Conservation (phyloP, 352 stramenopile genomes). For the Phytophthora fragariae region DNA sequence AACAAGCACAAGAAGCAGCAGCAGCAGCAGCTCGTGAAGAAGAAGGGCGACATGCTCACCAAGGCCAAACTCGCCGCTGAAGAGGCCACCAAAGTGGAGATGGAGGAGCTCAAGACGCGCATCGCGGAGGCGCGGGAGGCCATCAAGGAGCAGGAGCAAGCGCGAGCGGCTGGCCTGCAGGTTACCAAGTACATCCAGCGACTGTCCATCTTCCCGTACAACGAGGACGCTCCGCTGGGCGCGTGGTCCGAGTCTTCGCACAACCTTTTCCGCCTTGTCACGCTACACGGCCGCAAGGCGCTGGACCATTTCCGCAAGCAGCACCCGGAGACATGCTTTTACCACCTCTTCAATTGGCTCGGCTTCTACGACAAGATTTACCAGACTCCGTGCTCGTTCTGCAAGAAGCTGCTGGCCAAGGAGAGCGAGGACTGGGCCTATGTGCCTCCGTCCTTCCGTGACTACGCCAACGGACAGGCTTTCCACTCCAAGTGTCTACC, state of each 20-base stretch:
- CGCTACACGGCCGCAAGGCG: conserved; percentile 78
- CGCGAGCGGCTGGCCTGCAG: conserved; percentile 72
- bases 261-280: conserved; percentile 81
- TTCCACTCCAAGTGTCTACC: conserved; percentile 88
- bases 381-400: conserved; percentile 84
- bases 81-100: conserved; percentile 88
- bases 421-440: conserved; percentile 85
- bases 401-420: conserved; percentile 88
- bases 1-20: conserved; percentile 89
- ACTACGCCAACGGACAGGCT: conserved; percentile 82
- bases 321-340: conserved; percentile 88
- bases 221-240: conserved; percentile 77
- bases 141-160: conserved; percentile 84
- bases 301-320: conserved; percentile 87
- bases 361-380: conserved; percentile 91
- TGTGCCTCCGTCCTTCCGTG: conserved; percentile 84
- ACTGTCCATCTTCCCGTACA: conserved; percentile 81
- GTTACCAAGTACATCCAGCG: conserved; percentile 90
- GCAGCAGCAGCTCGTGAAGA: conserved; percentile 81
- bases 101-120: conserved; percentile 87
- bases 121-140: conserved; percentile 81
- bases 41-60: conserved; percentile 88
- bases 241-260: conserved; percentile 87
- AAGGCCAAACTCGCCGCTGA: conserved; percentile 88
- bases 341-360: conserved; percentile 88